A percentile compares a stretch with the other conserved stretches of the same genome.
Conservation (phyloP, 805 yeast species). For the Metschnikowia lunata region DNA sequence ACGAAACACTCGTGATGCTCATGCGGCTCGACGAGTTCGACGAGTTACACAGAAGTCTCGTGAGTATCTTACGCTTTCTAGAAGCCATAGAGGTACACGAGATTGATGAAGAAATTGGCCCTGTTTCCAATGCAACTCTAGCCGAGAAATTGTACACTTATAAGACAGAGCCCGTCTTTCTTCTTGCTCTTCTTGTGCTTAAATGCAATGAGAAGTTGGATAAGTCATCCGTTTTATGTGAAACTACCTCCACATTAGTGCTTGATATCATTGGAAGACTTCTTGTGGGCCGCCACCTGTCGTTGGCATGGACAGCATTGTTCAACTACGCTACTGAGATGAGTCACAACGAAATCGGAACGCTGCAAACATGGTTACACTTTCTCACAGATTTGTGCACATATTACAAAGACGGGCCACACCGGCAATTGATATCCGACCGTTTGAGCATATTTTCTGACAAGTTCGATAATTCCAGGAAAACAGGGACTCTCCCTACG, state of each 20-base stretch:
- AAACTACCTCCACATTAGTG: not conserved
- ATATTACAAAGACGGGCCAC: constrained; percentile 3
- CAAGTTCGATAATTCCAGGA: not conserved
- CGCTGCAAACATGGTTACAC: constrained; percentile 17
- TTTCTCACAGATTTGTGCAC: constrained; percentile 19
- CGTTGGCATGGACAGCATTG: constrained; percentile 26
- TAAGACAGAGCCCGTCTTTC: constrained; percentile 9
- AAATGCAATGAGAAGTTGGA: constrained; percentile 5
- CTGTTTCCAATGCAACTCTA: constrained; percentile 1
- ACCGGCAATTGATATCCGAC: constrained; percentile 21
- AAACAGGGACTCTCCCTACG: not conserved
- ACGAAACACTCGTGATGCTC: constrained; percentile 4
- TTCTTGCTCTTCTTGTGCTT: constrained; percentile 9
- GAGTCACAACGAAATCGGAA: constrained; percentile 26
- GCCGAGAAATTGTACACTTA: constrained; percentile 9
- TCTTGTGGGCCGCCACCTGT: not conserved
- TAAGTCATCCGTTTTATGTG: not conserved
- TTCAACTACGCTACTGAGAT: constrained; percentile 28
- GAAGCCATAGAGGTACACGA: constrained; percentile 2
- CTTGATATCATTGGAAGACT: not conserved
- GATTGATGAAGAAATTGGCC: not conserved
- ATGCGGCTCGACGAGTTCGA: constrained; percentile 9
- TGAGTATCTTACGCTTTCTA: constrained; percentile 6
- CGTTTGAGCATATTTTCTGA: constrained; percentile 15
- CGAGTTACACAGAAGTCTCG: constrained; percentile 10